Percentiles rank a stretch among this genome's conserved stretches.
These are phyloP conservation scores for Curvularia lunata DNA, from an alignment of 2,329 filamentous ascomycete species.

Conservation along the genomic window DNA sequence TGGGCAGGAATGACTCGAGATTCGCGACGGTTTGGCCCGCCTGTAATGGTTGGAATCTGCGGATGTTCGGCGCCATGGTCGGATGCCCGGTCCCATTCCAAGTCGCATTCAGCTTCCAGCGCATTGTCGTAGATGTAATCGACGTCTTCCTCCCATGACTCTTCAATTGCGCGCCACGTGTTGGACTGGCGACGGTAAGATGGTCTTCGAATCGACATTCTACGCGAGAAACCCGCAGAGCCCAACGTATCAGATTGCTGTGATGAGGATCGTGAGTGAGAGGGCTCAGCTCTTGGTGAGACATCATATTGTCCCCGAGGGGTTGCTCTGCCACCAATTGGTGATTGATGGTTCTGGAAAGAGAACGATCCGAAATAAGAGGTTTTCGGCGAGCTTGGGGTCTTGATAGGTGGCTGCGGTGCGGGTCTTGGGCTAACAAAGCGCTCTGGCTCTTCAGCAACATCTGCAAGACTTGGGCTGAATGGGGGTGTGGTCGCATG, in stretches of 20 bases:
- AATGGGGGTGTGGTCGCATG: slow-evolving; percentile 51
- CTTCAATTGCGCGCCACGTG: slow-evolving; percentile 48
- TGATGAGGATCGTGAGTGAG: slow-evolving; percentile 42
- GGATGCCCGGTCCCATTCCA: slow-evolving; percentile 60
- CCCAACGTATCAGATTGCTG: slow-evolving; percentile 56
- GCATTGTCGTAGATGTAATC: slow-evolving; percentile 68
- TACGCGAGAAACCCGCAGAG: slow-evolving; percentile 48
- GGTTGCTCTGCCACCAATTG: slow-evolving; percentile 21
- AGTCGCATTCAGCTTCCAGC: slow-evolving; percentile 66
- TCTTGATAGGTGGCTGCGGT: slow-evolving; percentile 37
- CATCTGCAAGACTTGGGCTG: slow-evolving; percentile 47
- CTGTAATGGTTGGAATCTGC: slow-evolving; percentile 27
- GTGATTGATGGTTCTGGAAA: slow-evolving; percentile 35
- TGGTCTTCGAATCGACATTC: slow-evolving; percentile 29
- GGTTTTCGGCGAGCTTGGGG: slow-evolving; percentile 34
- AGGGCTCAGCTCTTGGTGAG: slow-evolving; percentile 30
- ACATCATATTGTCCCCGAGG: slow-evolving; percentile 32
- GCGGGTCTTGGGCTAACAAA: slow-evolving; percentile 45
- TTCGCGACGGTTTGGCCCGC: slow-evolving; percentile 13
- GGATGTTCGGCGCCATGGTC: slow-evolving; percentile 44
- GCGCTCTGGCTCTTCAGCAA: slow-evolving; percentile 47
- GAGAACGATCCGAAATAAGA: slow-evolving; percentile 39
- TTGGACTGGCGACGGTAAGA: slow-evolving; percentile 40
- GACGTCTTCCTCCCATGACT: slow-evolving; percentile 67
- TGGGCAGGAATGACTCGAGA: slow-evolving; percentile 7